Base-by-base conservation (phyloP, 495 filamentous ascomycete species). In the Daldinia grandis region DNA sequence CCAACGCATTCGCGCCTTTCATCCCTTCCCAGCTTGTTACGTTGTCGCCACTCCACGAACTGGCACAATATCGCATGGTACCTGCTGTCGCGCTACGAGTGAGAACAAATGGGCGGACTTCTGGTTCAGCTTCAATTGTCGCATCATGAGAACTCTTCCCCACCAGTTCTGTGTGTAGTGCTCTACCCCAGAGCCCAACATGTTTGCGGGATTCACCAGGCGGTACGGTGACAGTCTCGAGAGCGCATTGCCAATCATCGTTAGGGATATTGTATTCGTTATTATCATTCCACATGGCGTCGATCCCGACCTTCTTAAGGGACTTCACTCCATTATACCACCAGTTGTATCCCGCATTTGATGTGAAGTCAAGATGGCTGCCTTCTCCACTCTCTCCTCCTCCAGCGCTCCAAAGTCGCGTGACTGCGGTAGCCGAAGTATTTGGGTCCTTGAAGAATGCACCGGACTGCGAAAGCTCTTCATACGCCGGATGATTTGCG, bases 251-350 rank as follows among this genome's bases (percentile, higher is more conserved):
- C 88, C 89, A 91, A 58, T 86, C 82, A 59, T 92, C 90, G 71
- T 84, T 81, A 0, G 88, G 87, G 3, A 89, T 82, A 5, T 87
- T 89, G 74, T 90, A 91, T 78, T 92, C 90, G 73, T 91, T 91
- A 78, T 92, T 92, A 76, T 92, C 90, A 68, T 90, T 92, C 90
- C 90, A 92, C 78, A 91, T 91, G 31, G 83, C 87, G 66, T 91
- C 89, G 62, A 92, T 87, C 17, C 89, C 89, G 19, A 81, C 78
- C 28, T 85, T 79, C 58, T 87, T 87, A 42, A 92, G 81, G 47
- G 79, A 84, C 62, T 86, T 82, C 10, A 89, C 84, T 6, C 89
- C 88, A 17, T 89, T 79, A 66, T 87, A 89, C 90, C 90, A 92
- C 86, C 87, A 92, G 21, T 87, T 78, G 75, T 87, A 90, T n/a